phyloP scores from a whole-genome alignment of 192 early-diverging fungal species.

The Podila epicladia region DNA sequence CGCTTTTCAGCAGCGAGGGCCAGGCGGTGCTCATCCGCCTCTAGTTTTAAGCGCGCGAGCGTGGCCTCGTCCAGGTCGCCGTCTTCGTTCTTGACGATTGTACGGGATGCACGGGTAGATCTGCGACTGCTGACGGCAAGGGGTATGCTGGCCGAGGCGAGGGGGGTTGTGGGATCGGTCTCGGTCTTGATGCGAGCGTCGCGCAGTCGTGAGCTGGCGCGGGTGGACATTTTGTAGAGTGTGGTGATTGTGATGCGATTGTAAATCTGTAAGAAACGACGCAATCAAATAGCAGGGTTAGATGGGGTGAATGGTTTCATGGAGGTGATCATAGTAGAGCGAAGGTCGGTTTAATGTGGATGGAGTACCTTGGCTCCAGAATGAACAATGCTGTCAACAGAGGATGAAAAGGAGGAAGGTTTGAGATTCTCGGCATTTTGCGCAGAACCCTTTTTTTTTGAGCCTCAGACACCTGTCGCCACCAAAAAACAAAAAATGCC shows the following conservation, averaged over 20 bases:
- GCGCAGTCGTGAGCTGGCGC: slow-evolving; percentile 30
- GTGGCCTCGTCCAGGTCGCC: slow-evolving; percentile 29
- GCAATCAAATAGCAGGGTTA: neutral
- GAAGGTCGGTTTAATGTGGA: no score
- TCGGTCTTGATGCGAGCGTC: slow-evolving; percentile 10
- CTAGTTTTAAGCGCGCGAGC: slow-evolving; percentile 22
- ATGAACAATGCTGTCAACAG: no score
- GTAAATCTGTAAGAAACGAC: neutral
- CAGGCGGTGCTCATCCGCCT: slow-evolving; percentile 25
- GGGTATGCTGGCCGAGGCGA: neutral
- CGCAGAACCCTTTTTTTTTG: no score
- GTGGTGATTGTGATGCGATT: no score
- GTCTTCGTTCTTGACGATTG: slow-evolving; percentile 43
- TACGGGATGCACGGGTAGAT: neutral
- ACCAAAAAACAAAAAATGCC: neutral
- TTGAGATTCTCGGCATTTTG: no score
- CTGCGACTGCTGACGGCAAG: neutral
- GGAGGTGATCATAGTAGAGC: no score
- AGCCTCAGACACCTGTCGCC: no score
- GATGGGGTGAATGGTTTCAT: no score
- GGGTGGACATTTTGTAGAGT: slow-evolving; percentile 12
- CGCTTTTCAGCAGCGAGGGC: slow-evolving; percentile 12
- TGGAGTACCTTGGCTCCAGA: no score
- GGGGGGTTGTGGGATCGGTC: neutral
- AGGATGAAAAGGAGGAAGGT: no score